Conservation (phyloP, 139 green algal genomes). For the Nannochloris sp. region DNA sequence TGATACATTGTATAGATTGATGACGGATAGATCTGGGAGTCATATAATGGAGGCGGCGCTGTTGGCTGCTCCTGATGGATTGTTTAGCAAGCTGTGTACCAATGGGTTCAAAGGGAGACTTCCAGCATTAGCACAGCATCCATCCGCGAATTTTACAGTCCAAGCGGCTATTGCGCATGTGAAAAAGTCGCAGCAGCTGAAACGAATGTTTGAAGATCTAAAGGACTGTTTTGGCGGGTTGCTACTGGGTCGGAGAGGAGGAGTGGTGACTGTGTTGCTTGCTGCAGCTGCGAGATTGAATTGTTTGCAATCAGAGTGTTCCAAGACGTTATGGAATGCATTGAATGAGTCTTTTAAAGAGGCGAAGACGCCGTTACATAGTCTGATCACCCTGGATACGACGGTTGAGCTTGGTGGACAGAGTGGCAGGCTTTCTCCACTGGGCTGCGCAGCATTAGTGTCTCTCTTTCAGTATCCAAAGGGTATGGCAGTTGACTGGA, state of each 20-base stretch:
- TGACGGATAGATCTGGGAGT: slow-evolving; percentile 41
- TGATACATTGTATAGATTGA: slow-evolving; percentile 26
- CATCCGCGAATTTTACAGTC: slow-evolving; percentile 66
- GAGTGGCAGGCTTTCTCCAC: slow-evolving; percentile 37
- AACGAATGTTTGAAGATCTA: slow-evolving; percentile 45
- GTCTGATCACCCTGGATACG: slow-evolving; percentile 31
- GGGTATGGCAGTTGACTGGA: slow-evolving; percentile 38
- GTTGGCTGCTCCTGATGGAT: slow-evolving; percentile 17
- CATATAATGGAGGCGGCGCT: slow-evolving; percentile 50
- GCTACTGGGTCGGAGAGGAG: slow-evolving; percentile 42
- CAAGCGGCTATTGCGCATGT: slow-evolving; percentile 45
- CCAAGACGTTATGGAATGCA: slow-evolving; percentile 19
- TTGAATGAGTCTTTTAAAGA: neutral
- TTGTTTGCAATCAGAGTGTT: slow-evolving; percentile 7
- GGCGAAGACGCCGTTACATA: slow-evolving; percentile 7
- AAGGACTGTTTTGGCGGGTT: slow-evolving; percentile 35
- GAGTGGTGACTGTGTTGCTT: slow-evolving; percentile 62
- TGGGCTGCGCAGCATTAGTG: slow-evolving; percentile 46
- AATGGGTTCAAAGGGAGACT: slow-evolving; percentile 32
- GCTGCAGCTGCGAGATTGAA: slow-evolving; percentile 26
- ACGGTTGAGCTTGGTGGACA: neutral
- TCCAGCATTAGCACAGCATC: slow-evolving; percentile 41
- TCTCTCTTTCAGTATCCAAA: slow-evolving; percentile 29
- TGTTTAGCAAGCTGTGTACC: slow-evolving; percentile 30
- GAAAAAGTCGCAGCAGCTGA: slow-evolving; percentile 31